Percentiles rank a stretch among this genome's conserved stretches.
Evolutionary conservation across 805 yeast genomes (phyloP).

Genomic region (Starmerella potacharoeniae): DNA sequence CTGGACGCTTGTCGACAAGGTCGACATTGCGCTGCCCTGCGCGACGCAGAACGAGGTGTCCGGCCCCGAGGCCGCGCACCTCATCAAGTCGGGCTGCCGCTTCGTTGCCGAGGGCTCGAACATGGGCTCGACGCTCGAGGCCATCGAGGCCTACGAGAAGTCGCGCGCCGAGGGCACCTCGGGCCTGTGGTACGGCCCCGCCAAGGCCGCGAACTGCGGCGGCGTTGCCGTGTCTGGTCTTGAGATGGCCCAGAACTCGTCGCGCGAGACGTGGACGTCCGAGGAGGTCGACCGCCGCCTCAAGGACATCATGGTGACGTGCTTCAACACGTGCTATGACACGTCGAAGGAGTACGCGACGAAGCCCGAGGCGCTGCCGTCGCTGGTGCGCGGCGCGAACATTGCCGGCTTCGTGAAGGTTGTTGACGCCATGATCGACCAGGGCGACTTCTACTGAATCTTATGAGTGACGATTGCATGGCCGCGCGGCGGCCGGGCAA

Average conservation of each 20-base stretch:
- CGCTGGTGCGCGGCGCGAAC: conserved; percentile 97
- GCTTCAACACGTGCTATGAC: conserved; percentile 85
- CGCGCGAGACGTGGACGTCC: conserved; percentile 77
- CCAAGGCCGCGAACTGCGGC: conserved; percentile 98
- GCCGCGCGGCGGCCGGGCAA: neutral
- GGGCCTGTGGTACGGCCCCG: conserved; percentile 93
- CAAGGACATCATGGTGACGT: conserved; percentile 82
- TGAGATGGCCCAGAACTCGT: conserved; percentile 99
- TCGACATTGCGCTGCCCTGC: conserved; percentile 93
- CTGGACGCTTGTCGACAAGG: conserved; percentile 83
- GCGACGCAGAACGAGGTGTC: conserved; percentile 98
- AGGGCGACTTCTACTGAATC: conserved; percentile 52
- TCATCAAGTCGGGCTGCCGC: conserved; percentile 82
- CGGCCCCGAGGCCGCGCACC: conserved; percentile 92
- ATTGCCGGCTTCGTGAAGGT: conserved; percentile 98
- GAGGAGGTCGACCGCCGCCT: conserved; percentile 89
- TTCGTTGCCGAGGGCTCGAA: conserved; percentile 98
- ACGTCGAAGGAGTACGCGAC: conserved; percentile 74
- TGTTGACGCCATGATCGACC: conserved; percentile 96
- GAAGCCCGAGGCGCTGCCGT: conserved; percentile 68
- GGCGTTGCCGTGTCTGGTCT: conserved; percentile 98
- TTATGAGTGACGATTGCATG: conserved; percentile 1
- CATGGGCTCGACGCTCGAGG: conserved; percentile 98
- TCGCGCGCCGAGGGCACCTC: conserved; percentile 28
- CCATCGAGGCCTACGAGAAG: conserved; percentile 81